phyloP scores from a whole-genome alignment of 1,139 yeast genomes.

The Hansenula lynferdii region DNA sequence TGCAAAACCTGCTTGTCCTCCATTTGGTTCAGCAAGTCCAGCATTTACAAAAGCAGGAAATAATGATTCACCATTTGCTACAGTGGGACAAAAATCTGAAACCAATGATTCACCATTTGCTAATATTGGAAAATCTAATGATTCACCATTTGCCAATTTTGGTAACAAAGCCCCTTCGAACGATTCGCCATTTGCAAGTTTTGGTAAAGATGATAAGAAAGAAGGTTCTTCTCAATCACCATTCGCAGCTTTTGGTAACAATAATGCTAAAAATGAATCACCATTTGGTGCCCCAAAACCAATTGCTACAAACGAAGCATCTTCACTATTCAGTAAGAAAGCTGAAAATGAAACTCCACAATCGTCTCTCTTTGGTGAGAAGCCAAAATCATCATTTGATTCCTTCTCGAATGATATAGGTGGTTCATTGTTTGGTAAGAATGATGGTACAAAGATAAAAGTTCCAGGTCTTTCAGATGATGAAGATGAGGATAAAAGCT shows the following conservation, averaged over 20 bases:
- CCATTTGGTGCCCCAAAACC: neutral
- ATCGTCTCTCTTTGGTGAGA: conserved; percentile 15
- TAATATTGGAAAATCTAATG: neutral
- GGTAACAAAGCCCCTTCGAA: too few species aligned
- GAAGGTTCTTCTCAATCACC: conserved; percentile 11
- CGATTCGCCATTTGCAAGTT: conserved; percentile 10
- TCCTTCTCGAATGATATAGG: neutral
- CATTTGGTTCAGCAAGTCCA: conserved; percentile 9
- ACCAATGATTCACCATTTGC: conserved; percentile 8
- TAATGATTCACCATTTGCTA: conserved; percentile 7
- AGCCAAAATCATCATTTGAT: conserved; percentile 7
- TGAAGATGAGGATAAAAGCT: conserved; percentile 4
- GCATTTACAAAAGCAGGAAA: conserved; percentile 8
- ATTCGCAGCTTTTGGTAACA: conserved; percentile 10
- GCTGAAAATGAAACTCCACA: conserved; percentile 3
- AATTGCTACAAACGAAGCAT: conserved; percentile 4
- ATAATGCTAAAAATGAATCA: conserved; percentile 1
- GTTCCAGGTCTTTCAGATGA: conserved; percentile 4
- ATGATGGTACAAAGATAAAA: neutral
- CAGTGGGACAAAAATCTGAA: neutral
- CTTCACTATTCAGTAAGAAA: conserved; percentile 1
- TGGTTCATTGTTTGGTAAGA: conserved; percentile 1
- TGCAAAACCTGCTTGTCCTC: conserved; percentile 6
- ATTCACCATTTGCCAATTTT: too few species aligned
- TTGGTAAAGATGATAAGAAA: conserved; percentile 5